Base-by-base conservation (phyloP, 2,329 filamentous ascomycete species). In the Ceratocystis alfenasii region DNA sequence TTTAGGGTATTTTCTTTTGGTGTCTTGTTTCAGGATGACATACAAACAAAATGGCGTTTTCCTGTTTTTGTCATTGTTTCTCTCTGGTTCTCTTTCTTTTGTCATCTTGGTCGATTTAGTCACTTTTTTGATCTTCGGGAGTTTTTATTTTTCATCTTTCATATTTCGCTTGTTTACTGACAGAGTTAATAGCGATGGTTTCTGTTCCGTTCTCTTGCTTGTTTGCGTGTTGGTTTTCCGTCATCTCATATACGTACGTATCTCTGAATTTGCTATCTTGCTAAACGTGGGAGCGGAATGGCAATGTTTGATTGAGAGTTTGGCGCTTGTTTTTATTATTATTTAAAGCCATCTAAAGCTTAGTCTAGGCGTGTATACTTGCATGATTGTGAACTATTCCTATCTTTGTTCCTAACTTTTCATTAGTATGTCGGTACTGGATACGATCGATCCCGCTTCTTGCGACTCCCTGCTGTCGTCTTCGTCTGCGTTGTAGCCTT, bases 371-470 rank as follows among this genome's bases (percentile, higher is more conserved):
- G 10, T 15, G 36, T 41, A 15, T 30, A 2, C 25, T 30, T 5
- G 22, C 20, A 25, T 55, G 50, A 6, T 25, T 55, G 8, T 22
- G 50, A 15, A 48, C 46, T 48, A 20, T 22, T 22, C 46, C 46
- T 20, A 48, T 8, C 8, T 10, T 22, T n/a, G 46, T 48, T 22
- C 15, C 46, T 48, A 20, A 22, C 46, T 17, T 22, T 22, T 10
- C 5, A 22, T 48, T 74, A 86, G 46, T 65, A 87, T 8, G 84
- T 83, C 6, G 83, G 84, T 10, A 82, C 79, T 1, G 84, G 84
- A 70, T 87, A 87, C 0, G 81, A 76, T 63, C 84, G 77, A 67
- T 86, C 83, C 69, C 78, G 80, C 78, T 83, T 85, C 75, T 82
- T 84, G 50, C 80, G 75, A 15, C 50, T 15, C 12, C 50, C 22